Base-by-base conservation (phyloP, 1,139 yeast genomes). In the Saccharomycopsis hybrid region DNA sequence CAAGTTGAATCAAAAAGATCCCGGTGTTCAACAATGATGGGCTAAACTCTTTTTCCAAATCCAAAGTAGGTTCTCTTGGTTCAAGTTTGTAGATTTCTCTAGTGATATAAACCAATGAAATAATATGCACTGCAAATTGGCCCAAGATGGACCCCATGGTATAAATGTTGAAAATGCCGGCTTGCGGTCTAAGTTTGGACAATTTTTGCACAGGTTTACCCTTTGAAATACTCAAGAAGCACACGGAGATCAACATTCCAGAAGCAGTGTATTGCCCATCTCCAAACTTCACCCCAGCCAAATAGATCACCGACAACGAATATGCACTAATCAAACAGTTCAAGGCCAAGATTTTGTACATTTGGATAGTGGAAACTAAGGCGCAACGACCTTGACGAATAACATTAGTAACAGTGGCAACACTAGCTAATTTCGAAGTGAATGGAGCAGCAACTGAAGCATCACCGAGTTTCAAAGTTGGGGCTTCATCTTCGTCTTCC, bases 401-500 rank as follows among this genome's bases (percentile, higher is more conserved):
- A 58, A 92, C 87, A 63, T 89, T 84, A 49, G 96, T 86, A 52
- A 94, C 97, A 50, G 98, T 85, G 51, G 92, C 79, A 46, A 94
- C 98, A 64, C 85, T 86, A 37, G 96, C 80, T 59, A 92, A 78
- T 65, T 92, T 92, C 30, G 97, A 90, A 24, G 99, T 92, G 65
- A 92, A 89, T 44, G 99, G 99, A 39, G 99, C 99, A 52, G 99
- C 99, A 61, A 94, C 96, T 30, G 97, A 90, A 7, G 99, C 99
- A 71, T 92, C 99, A 61, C 99, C 99, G 52, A 92, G 75, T 66
- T 92, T 94, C 69, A 92, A 77, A 45, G 86, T 81, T 53, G 99
- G 98, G 0, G 94, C 95, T 59, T 90, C 97, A 51, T 74, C 85
- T 51, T 82, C 92, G 57, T 80, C 89, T 50, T 80, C 79, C 42